phyloP scores from a whole-genome alignment of 768 basidiomycete genomes.

The Tylopilus felleus region DNA sequence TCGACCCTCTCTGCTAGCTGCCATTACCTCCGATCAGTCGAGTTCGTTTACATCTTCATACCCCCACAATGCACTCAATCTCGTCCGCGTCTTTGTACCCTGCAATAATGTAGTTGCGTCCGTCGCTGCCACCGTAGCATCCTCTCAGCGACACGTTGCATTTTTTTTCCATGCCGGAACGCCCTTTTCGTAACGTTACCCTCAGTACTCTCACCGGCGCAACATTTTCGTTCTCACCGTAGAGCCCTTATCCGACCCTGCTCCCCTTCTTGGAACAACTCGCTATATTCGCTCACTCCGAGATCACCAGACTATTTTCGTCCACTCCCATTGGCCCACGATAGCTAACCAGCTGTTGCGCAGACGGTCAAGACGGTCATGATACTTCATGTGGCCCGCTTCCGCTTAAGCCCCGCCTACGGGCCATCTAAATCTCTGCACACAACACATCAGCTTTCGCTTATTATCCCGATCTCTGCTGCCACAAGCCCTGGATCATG shows the following conservation, averaged over 20 bases:
- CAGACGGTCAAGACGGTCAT: not conserved
- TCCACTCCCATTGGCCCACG: slow-evolving; percentile 10
- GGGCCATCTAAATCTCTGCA: not conserved
- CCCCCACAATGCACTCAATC: not conserved
- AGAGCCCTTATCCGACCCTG: slow-evolving; percentile 5
- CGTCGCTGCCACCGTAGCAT: slow-evolving; percentile 6
- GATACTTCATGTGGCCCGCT: not conserved
- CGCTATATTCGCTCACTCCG: slow-evolving; percentile 13
- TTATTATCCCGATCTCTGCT: not conserved
- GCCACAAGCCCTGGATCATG: not conserved
- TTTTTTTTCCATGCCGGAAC: not conserved
- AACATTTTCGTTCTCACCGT: slow-evolving; percentile 12
- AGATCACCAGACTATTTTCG: slow-evolving; percentile 15
- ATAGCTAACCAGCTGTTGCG: not conserved
- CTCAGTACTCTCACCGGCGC: not conserved
- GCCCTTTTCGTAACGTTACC: slow-evolving; percentile 6
- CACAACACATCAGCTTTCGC: not conserved
- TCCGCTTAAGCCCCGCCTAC: not conserved
- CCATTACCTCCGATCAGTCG: slow-evolving; percentile 9
- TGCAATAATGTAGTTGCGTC: slow-evolving; percentile 15
- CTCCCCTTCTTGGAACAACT: slow-evolving; percentile 7
- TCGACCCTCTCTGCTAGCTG: not conserved
- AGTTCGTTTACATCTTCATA: not conserved
- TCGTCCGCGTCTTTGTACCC: not conserved
- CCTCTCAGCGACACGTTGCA: not conserved